Conservation (phyloP, 257 asterid species). For the Forsythia suspensa region DNA sequence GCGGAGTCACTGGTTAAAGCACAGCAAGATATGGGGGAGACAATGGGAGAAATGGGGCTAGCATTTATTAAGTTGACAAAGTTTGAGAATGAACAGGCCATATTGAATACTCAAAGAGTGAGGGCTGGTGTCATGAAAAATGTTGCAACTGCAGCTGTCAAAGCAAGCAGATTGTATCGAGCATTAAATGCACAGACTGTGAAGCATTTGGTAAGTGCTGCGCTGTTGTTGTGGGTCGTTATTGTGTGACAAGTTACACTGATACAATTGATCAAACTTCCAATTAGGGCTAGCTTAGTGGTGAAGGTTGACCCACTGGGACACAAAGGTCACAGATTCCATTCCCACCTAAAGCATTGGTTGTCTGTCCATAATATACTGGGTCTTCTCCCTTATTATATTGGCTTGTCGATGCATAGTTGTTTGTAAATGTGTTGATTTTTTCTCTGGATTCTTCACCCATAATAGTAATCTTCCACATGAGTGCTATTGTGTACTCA, state of each 20-base stretch:
- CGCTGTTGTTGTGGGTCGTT: constrained; percentile 24
- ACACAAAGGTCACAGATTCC: neutral
- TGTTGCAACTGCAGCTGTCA: constrained; percentile 86
- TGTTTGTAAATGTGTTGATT: neutral
- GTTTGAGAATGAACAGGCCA: constrained; percentile 80
- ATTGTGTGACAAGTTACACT: neutral
- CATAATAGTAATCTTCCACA: neutral
- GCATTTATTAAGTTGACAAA: constrained; percentile 82
- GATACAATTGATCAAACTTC: neutral
- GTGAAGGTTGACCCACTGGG: constrained; percentile 1
- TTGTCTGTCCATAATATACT: neutral
- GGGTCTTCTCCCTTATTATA: neutral
- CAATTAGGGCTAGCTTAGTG: neutral
- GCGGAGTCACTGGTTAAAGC: constrained; percentile 89
- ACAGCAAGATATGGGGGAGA: constrained; percentile 87
- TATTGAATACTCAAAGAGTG: constrained; percentile 57
- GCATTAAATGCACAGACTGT: constrained; percentile 71
- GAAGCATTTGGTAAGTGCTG: constrained; percentile 74
- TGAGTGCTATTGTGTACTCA: neutral
- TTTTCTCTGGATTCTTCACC: neutral
- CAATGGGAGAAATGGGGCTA: constrained; percentile 88
- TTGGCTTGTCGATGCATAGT: neutral
- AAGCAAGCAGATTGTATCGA: constrained; percentile 81
- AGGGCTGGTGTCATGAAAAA: constrained; percentile 82
- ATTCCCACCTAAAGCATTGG: neutral